Conservation (phyloP, 345 rosid genomes). For the Brassica nigra region DNA sequence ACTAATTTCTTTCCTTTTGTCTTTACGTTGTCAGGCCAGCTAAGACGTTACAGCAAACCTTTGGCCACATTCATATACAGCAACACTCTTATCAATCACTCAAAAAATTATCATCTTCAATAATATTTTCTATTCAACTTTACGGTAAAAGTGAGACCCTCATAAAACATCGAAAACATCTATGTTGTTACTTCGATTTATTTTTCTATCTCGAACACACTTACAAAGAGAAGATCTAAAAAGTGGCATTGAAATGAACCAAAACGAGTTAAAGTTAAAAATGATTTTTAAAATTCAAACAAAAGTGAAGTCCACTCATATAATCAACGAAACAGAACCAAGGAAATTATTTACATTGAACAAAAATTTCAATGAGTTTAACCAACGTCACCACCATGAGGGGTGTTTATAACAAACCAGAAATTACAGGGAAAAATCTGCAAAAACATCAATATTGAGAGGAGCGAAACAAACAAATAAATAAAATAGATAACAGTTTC, state of each 20-base stretch:
- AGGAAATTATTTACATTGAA: slow-evolving; percentile 19
- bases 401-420: slow-evolving; percentile 4
- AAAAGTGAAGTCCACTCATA: background rate
- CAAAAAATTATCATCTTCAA: background rate
- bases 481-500: slow-evolving; percentile 7
- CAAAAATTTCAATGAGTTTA: background rate
- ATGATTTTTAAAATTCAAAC: background rate
- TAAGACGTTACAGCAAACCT: slow-evolving; percentile 31
- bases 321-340: slow-evolving; percentile 3
- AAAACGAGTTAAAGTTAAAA: background rate
- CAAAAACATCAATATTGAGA: slow-evolving; percentile 28
- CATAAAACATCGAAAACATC: background rate
- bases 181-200: background rate
- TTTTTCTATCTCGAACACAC: background rate
- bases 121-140: background rate
- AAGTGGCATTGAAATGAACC: background rate
- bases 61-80: slow-evolving; percentile 24
- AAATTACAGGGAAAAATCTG: slow-evolving; percentile 6
- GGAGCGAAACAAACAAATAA: slow-evolving; percentile 16
- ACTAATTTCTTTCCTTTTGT: background rate
- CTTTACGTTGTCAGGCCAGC: slow-evolving; percentile 35
- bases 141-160: slow-evolving; percentile 2
- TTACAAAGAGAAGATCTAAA: background rate
- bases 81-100: slow-evolving; percentile 31
- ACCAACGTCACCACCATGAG: slow-evolving; percentile 22